Conservation (phyloP, 2,329 filamentous ascomycete species). For the Paramyrothecium roridum region DNA sequence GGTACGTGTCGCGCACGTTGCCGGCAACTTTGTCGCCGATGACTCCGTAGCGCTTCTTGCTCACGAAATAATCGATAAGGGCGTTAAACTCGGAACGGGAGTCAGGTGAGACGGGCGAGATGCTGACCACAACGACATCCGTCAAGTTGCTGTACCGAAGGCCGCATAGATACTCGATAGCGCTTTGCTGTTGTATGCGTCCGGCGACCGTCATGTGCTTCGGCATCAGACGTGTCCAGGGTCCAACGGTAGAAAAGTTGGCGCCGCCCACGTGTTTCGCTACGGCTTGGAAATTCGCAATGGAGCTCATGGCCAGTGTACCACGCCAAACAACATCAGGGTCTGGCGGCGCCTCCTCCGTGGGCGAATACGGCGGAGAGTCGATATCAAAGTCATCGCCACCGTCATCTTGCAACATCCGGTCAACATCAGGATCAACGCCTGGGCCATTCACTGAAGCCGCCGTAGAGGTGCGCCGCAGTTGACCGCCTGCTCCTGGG, state of each 20-base stretch:
- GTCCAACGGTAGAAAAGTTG: slow-evolving; percentile 61
- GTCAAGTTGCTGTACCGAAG: slow-evolving; percentile 78
- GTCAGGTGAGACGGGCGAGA: slow-evolving; percentile 62
- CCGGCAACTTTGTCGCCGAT: slow-evolving; percentile 71
- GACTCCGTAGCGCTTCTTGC: slow-evolving; percentile 82
- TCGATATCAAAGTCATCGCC: slow-evolving; percentile 60
- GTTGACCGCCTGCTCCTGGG: slow-evolving; percentile 38
- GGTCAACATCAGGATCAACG: slow-evolving; percentile 85
- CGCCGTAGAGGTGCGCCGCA: slow-evolving; percentile 45
- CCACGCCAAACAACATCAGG: slow-evolving; percentile 78
- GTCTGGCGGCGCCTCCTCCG: slow-evolving; percentile 60
- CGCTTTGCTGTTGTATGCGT: slow-evolving; percentile 76
- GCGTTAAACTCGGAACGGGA: slow-evolving; percentile 64
- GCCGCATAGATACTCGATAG: slow-evolving; percentile 87
- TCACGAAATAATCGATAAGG: slow-evolving; percentile 84
- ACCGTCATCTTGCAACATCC: slow-evolving; percentile 72
- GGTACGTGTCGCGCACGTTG: slow-evolving; percentile 85
- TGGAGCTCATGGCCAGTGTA: slow-evolving; percentile 69
- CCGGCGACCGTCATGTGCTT: slow-evolving; percentile 68
- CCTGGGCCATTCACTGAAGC: slow-evolving; percentile 53
- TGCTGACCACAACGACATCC: slow-evolving; percentile 77
- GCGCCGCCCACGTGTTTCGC: slow-evolving; percentile 84
- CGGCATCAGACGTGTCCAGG: slow-evolving; percentile 75
- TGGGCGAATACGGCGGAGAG: slow-evolving; percentile 80
- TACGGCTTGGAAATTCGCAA: slow-evolving; percentile 72